Base-by-base conservation (phyloP, 352 stramenopile genomes). In the Achlya hypogyna region DNA sequence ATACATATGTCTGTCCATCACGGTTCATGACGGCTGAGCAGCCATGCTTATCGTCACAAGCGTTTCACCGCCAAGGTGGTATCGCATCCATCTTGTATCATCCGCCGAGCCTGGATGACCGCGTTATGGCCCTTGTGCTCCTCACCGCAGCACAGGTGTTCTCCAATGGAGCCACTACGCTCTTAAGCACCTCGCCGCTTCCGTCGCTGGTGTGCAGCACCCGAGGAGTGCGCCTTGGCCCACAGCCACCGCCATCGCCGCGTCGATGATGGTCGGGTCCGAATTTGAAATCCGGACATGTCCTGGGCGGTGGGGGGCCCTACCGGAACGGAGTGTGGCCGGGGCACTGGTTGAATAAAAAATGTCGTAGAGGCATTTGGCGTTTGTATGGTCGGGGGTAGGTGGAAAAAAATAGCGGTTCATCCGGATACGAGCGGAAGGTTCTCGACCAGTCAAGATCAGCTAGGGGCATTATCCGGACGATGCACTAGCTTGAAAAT, bases 371-470 rank as follows among this genome's bases (percentile, higher is more conserved):
- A 10, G 14, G 2, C 38, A 45, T 45, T n/a, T 45, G 38, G 38
- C 12, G 14, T 45, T 45, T 45, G 38, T 45, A 45, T 45, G 38
- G 12, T n/a, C n/a, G n/a, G n/a, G n/a, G n/a, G n/a, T n/a, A n/a
- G 38, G n/a, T 18, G 38, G 12, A 45, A 45, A n/a, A 45, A 45
- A 45, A 45, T n/a, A n/a, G n/a, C 38, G n/a, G 38, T 45, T 45
- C 6, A 18, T 45, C 38, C 38, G 38, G 38, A 45, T 45, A 45
- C 12, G n/a, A 45, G 38, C 38, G 34, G 40, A 64, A 34, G 38
- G 29, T 64, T 52, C 54, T 64, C 54, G 23, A 47, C 54, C 54
- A 64, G 40, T 38, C 35, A 64, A 53, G 18, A 29, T 28, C n/a
- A 45, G 31, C 22, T 34, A 51, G 9, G n/a, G 12, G 6, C 20